Base-by-base conservation (phyloP, 805 yeast genomes). In the Wickerhamomyces rabaulensis region DNA sequence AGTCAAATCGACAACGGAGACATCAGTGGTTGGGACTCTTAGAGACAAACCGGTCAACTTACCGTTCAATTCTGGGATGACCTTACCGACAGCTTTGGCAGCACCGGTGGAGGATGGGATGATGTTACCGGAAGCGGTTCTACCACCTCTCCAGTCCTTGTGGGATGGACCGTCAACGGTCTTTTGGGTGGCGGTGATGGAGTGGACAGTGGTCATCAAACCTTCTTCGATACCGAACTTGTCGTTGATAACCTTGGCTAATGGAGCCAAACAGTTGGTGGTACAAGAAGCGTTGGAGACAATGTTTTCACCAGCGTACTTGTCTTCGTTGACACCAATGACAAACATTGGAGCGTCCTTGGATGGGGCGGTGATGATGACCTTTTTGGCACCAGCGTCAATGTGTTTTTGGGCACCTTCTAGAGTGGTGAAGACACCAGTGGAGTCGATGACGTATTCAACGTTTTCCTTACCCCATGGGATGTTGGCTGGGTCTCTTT, bases 111-210 rank as follows among this genome's bases (percentile, higher is more conserved):
- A 79, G 48, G 86, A 80, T 69, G 87, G 87, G 62, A 81, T 81
- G 66, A 81, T 80, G 79, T 81, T 80, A 64, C 81, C 85, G 52
- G 84, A 78, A 63, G 87, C 87, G 60, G 86, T 79, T 75, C 87
- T 77, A 68, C 86, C 87, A 73, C 86, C 86, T 78, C 87, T 79
- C 87, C 87, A 80, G 74, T 80, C 87, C 73, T 81, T 81, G 74
- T 79, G 84, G 67, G 87, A 80, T 65, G 86, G 84, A 73, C 86
- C 86, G 66, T 81, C 87, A 60, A 81, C 87, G 53, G 85, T 79
- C 74, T 80, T 80, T 69, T 81, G 86, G 55, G 86, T 78, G 52
- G 86, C 86, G 52, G 86, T 80, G 70, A 79, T 73, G 63, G 85
- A 78, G 75, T 80, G 86, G 51, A 79, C 84, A 53, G 86, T 80